phyloP scores from a whole-genome alignment of 208 protist genomes.

The Leishmania turanica region DNA sequence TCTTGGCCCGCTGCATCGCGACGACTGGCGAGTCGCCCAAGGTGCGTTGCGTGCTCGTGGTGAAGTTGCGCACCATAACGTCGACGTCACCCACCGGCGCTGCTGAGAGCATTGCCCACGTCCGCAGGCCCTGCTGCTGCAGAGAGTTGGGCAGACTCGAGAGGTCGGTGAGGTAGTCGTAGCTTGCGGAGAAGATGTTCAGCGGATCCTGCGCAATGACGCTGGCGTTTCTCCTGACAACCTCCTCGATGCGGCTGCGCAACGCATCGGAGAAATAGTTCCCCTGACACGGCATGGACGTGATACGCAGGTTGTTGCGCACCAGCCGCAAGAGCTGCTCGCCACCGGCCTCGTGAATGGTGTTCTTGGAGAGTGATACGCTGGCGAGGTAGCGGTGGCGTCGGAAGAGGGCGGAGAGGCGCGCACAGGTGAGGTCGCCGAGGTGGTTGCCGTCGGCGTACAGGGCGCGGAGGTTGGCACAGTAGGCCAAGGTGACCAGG shows the following conservation, averaged over 20 bases:
- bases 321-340: slow-evolving; percentile 75
- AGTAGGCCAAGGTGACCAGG: slow-evolving; percentile 70
- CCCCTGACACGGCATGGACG: slow-evolving; percentile 39
- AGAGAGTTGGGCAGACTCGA: slow-evolving; percentile 48
- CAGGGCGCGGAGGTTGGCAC: slow-evolving; percentile 53
- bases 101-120: slow-evolving; percentile 81
- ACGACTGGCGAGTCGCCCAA: slow-evolving; percentile 33
- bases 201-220: slow-evolving; percentile 60
- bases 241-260: slow-evolving; percentile 44
- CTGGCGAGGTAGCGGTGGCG: slow-evolving; percentile 58
- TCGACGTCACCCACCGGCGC: slow-evolving; percentile 61
- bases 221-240: slow-evolving; percentile 34
- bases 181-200: slow-evolving; percentile 59
- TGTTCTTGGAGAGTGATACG: slow-evolving; percentile 59
- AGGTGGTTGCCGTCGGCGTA: slow-evolving; percentile 67
- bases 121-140: slow-evolving; percentile 56
- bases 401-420: slow-evolving; percentile 64
- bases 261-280: slow-evolving; percentile 60
- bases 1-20: slow-evolving; percentile 38
- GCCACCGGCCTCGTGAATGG: slow-evolving; percentile 75
- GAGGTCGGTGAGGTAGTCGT: slow-evolving; percentile 56
- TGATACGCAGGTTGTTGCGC: slow-evolving; percentile 64
- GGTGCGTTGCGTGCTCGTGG: slow-evolving; percentile 51
- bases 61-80: slow-evolving; percentile 70
- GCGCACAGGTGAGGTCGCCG: slow-evolving; percentile 65